phyloP scores from a whole-genome alignment of 169 alveolate species.

The Babesia gibsoni region DNA sequence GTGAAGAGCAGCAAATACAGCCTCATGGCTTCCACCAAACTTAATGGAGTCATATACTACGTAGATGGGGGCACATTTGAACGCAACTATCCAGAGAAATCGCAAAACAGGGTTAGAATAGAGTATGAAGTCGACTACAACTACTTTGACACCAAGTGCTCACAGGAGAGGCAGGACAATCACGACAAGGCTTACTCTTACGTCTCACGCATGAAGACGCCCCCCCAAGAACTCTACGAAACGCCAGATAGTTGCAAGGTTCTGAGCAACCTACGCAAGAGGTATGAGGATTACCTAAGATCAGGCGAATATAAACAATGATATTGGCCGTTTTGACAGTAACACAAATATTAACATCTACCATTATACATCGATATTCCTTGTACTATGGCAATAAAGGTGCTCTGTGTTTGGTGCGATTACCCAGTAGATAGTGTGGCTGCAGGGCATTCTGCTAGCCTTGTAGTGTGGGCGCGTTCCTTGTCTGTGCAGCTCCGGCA shows the following conservation, averaged over 20 bases:
- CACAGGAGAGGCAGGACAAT: slow-evolving; percentile 14
- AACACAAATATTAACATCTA: too few species aligned
- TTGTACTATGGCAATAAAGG: too few species aligned
- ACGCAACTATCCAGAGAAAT: slow-evolving; percentile 37
- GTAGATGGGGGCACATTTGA: slow-evolving; percentile 44
- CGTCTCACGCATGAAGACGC: slow-evolving; percentile 32
- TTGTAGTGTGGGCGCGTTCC: neutral
- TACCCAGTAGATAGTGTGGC: too few species aligned
- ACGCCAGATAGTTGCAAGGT: slow-evolving; percentile 49
- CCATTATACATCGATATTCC: too few species aligned
- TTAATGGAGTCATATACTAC: slow-evolving; percentile 59
- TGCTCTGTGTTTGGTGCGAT: too few species aligned
- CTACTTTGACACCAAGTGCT: slow-evolving; percentile 50
- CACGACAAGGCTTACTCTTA: slow-evolving; percentile 14
- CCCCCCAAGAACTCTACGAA: slow-evolving; percentile 58
- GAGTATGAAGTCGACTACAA: slow-evolving; percentile 62
- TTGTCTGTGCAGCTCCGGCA: neutral
- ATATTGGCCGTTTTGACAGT: neutral
- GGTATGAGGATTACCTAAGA: neutral
- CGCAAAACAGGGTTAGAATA: slow-evolving; percentile 25
- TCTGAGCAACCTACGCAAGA: slow-evolving; percentile 18
- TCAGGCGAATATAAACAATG: neutral
- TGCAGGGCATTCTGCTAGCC: neutral
- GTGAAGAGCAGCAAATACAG: slow-evolving; percentile 1
- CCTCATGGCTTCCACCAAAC: slow-evolving; percentile 29